Base-by-base conservation (phyloP, 2,329 filamentous ascomycete species). In the Colletotrichum sp. region DNA sequence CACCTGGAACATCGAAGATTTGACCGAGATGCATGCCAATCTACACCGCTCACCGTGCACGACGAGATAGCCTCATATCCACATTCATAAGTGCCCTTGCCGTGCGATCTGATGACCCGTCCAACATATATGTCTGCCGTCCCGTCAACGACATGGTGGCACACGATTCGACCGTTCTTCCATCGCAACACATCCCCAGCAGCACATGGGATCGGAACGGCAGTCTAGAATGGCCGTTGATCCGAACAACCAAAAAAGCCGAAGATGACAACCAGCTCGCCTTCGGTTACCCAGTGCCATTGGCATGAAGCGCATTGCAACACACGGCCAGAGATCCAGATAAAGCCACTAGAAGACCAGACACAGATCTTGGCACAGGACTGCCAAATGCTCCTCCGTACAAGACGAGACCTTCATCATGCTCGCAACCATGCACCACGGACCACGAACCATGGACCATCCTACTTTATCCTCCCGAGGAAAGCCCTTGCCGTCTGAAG, bases 401-500 rank as follows among this genome's bases (percentile, higher is more conserved):
- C 30, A 39, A n/a, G 21, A 57, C 39, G 55, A 43, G 36, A 63
- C 59, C 59, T 63, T 3, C 59, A 24, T 63, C 28, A 52, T 52
- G n/a, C 43, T 52, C 43, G 43, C n/a, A 63, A 34, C 28, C 18
- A 66, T 9, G 21, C n/a, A n/a, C 28, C 34, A 43, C 21, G 63
- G 63, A 48, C 32, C 18, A 36, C 26, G 9, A 28, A 52, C 48
- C 59, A 73, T 64, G 59, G 70, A 43, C 43, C 30, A 74, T 65
- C 43, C 70, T 73, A 39, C 48, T 65, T 36, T 16, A 28, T 30
- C 63, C 30, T 48, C 69, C 65, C 73, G 73, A 74, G 74, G 74
- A 74, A 73, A 34, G 34, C 43, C 70, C 70, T 76, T 76, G 70
- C 28, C 59, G 70, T 65, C 64, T 74, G 74, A 76, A 76, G 74